These are phyloP conservation scores for Magnolia kwangsiensis DNA, from an alignment of 164 flowering plant species.

Conservation along the genomic window DNA sequence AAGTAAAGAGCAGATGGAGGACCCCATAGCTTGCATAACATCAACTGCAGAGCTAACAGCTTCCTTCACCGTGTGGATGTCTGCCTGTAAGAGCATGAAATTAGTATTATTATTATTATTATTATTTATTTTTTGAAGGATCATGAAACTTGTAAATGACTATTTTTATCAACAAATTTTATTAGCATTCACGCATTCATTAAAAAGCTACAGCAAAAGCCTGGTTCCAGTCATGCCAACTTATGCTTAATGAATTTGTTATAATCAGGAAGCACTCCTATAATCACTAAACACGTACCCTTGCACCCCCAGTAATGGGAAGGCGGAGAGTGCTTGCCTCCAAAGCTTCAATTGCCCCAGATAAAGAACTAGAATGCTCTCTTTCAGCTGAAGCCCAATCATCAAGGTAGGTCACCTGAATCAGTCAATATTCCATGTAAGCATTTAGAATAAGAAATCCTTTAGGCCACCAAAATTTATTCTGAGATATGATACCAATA, in stretches of 20 bases:
- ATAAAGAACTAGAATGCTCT: constrained; percentile 65
- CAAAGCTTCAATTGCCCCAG: constrained; percentile 64
- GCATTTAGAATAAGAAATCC: constrained; percentile 14
- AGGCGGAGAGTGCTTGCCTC: constrained; percentile 82
- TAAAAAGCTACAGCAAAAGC: too few relatives aligned
- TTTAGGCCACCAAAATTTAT: not conserved
- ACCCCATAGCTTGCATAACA: constrained; percentile 81
- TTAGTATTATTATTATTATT: not conserved
- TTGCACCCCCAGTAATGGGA: constrained; percentile 82
- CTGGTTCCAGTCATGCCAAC: not conserved
- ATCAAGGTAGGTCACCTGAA: constrained; percentile 67
- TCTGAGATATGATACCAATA: not conserved
- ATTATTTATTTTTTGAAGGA: too few relatives aligned
- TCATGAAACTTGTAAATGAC: too few relatives aligned
- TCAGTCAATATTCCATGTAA: constrained; percentile 5
- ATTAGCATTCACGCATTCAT: not conserved
- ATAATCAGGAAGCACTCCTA: not conserved
- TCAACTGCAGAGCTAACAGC: constrained; percentile 77
- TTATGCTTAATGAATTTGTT: not conserved
- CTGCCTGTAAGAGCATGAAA: constrained; percentile 50
- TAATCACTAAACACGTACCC: constrained; percentile 37
- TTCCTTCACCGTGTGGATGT: constrained; percentile 50
- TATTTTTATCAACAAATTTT: not conserved
- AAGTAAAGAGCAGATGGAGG: constrained; percentile 57
- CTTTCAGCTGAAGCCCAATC: constrained; percentile 77